A percentile compares a stretch with the other conserved stretches of the same genome.
Evolutionary conservation across 371 early-diverging fungal genomes (phyloP).

Genomic region (Rhizopus stolonifer): DNA sequence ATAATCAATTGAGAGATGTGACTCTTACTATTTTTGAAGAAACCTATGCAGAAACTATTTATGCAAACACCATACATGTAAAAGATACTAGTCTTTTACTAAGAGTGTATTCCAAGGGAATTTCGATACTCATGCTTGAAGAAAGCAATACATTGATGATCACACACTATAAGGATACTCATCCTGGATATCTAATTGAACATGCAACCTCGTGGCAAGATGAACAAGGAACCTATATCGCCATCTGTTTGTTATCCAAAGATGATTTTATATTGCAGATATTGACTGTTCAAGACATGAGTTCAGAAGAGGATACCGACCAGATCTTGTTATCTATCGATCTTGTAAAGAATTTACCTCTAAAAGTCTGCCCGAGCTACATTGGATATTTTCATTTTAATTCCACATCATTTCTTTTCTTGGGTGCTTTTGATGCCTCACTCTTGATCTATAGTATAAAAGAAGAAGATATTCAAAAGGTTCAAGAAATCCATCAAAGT

Average conservation of each 20-base stretch:
- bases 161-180: background rate
- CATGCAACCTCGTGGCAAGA: constrained; percentile 17
- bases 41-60: constrained; percentile 9
- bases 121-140: constrained; percentile 5
- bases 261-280: constrained; percentile 3
- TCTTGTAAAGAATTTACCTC: background rate
- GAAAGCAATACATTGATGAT: background rate
- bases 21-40: constrained; percentile 5
- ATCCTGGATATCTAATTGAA: constrained; percentile 1
- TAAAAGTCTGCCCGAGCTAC: constrained; percentile 16
- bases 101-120: constrained; percentile 12
- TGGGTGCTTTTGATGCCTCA: constrained; percentile 20
- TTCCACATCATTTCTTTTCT: constrained; percentile 7
- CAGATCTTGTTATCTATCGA: background rate
- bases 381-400: constrained; percentile 10
- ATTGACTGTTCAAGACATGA: background rate
- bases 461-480: background rate
- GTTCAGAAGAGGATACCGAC: background rate
- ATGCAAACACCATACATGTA: constrained; percentile 6
- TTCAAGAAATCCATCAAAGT: constrained; percentile 20
- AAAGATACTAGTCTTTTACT: constrained; percentile 3
- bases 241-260: constrained; percentile 1
- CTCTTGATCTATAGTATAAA: constrained; percentile 12
- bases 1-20: constrained; percentile 16
- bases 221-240: constrained; percentile 3